Evolutionary conservation across 2,329 filamentous ascomycete genomes (phyloP).

Genomic region (Tolypocladium pustulatum): DNA sequence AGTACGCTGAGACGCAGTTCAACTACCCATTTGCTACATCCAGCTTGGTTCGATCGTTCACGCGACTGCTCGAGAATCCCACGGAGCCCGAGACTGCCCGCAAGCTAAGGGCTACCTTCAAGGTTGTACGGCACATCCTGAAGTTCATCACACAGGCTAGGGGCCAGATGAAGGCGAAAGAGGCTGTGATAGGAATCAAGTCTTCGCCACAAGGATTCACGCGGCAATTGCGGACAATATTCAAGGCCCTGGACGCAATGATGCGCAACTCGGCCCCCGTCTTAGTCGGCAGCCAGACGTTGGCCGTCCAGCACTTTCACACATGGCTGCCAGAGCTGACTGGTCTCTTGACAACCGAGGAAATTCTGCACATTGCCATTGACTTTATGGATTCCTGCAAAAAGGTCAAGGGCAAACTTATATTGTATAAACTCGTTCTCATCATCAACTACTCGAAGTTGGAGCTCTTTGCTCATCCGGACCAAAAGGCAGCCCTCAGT

Average conservation of each 20-base stretch:
- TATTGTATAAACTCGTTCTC: conserved; percentile 83
- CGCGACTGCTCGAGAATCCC: conserved; percentile 70
- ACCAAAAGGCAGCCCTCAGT: conserved; percentile 63
- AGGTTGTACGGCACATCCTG: conserved; percentile 84
- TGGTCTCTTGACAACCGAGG: conserved; percentile 64
- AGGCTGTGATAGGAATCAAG: conserved; percentile 76
- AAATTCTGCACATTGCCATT: conserved; percentile 83
- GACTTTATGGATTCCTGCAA: conserved; percentile 90
- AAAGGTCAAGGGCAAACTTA: conserved; percentile 77
- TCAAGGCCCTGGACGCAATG: conserved; percentile 78
- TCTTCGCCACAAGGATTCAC: conserved; percentile 64
- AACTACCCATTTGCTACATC: conserved; percentile 89
- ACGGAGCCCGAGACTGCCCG: conserved; percentile 75
- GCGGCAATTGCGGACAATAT: conserved; percentile 74
- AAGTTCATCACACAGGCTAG: conserved; percentile 91
- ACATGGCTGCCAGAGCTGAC: conserved; percentile 91
- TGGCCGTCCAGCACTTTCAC: conserved; percentile 93
- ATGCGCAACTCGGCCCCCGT: conserved; percentile 82
- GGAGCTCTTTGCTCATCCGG: conserved; percentile 67
- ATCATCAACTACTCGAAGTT: conserved; percentile 86
- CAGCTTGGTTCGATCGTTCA: conserved; percentile 79
- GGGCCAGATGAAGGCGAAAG: conserved; percentile 78
- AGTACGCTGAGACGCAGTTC: conserved; percentile 81
- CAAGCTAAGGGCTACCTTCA: conserved; percentile 82
- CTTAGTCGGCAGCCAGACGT: conserved; percentile 84